Percentiles rank a stretch among this genome's conserved stretches.
phyloP scores from a whole-genome alignment of 805 yeast species.

The Lipomyces spencermartinsiae region DNA sequence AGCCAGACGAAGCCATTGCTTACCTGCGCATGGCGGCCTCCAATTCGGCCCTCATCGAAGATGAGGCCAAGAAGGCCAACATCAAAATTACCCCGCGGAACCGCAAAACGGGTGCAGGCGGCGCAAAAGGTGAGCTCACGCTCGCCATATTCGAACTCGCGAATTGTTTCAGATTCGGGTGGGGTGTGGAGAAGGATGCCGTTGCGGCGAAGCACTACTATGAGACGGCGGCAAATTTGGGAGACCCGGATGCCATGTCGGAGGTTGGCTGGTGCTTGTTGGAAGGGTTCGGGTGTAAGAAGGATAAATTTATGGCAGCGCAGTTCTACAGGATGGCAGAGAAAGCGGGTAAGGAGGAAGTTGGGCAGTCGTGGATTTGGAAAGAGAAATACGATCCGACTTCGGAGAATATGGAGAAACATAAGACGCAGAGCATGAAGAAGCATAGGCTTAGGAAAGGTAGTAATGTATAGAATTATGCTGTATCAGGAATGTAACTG shows the following conservation, averaged over 20 bases:
- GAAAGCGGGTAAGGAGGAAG: constrained; percentile 42
- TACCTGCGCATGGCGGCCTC: constrained; percentile 42
- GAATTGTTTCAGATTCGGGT: constrained; percentile 45
- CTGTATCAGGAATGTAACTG: neutral
- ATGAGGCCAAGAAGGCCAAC: constrained; percentile 20
- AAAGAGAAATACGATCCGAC: constrained; percentile 41
- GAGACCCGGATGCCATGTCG: constrained; percentile 46
- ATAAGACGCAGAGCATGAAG: neutral
- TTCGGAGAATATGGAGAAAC: constrained; percentile 21
- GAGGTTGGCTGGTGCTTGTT: constrained; percentile 42
- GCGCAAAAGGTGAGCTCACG: constrained; percentile 40
- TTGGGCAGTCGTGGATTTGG: constrained; percentile 49
- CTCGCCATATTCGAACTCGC: constrained; percentile 46
- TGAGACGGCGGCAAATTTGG: constrained; percentile 45
- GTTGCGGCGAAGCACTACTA: constrained; percentile 42
- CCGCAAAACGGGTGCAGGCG: constrained; percentile 28
- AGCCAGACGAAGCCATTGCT: constrained; percentile 38
- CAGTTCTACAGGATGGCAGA: constrained; percentile 45
- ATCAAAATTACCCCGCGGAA: constrained; percentile 19
- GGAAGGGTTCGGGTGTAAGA: constrained; percentile 43
- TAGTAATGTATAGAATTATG: neutral
- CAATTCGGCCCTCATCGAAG: constrained; percentile 39
- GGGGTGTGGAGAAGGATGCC: constrained; percentile 45
- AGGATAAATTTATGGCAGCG: constrained; percentile 46
- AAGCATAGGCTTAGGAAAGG: constrained; percentile 2